A percentile compares a stretch with the other conserved stretches of the same genome.
These are phyloP conservation scores for Zasmidium angulare DNA, from an alignment of 2,329 filamentous ascomycete species.

Conservation along the genomic window DNA sequence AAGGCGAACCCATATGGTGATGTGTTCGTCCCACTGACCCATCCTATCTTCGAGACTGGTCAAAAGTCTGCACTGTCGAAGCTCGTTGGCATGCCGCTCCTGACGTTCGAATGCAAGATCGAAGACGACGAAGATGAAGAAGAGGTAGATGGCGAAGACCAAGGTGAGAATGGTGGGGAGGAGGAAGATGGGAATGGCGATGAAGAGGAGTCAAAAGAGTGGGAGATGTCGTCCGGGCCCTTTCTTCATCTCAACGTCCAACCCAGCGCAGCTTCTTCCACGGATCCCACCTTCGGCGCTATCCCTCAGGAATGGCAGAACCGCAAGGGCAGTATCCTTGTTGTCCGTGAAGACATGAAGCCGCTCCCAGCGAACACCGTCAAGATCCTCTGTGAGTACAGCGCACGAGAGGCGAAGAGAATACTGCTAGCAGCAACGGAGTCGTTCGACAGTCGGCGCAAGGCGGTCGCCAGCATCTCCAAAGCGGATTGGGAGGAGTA, in stretches of 20 bases:
- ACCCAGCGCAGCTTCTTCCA: background rate
- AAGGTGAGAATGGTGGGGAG: background rate
- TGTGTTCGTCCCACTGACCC: background rate
- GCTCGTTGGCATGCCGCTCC: background rate
- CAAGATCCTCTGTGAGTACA: background rate
- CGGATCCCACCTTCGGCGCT: background rate
- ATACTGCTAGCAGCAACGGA: background rate
- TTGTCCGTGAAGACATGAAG: background rate
- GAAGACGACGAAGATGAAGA: background rate
- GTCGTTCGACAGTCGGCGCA: background rate
- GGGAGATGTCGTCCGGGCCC: background rate
- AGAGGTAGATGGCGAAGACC: background rate
- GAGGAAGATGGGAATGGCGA: background rate
- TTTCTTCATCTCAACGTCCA: background rate
- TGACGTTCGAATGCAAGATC: background rate
- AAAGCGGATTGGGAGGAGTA: background rate
- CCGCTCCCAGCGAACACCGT: background rate
- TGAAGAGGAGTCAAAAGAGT: background rate
- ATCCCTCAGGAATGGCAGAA: background rate
- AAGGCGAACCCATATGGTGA: background rate
- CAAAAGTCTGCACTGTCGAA: background rate
- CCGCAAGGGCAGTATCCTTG: background rate
- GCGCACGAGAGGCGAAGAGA: background rate
- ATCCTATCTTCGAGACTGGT: background rate
- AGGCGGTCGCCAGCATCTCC: background rate